Base-by-base conservation (phyloP, 352 stramenopile species). In the Globisporangium uncinulatum region DNA sequence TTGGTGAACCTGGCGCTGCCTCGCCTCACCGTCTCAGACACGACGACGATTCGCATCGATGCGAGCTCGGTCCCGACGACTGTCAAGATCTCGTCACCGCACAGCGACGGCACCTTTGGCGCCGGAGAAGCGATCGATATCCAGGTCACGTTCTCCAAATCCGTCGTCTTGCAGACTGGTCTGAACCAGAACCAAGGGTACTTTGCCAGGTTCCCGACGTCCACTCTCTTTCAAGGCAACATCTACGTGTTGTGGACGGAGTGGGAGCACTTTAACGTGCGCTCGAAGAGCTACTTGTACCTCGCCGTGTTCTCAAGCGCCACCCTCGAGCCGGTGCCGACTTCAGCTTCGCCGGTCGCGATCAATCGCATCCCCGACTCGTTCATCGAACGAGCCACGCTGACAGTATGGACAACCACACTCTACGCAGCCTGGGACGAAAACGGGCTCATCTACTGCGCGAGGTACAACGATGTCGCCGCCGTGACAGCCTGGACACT, bases 371-470 rank as follows among this genome's bases (percentile, higher is more conserved):
- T 83, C 1, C 69, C 71, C 0, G 65, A 72, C 43, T 76, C 69
- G 5, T 83, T 86, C 15, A 79, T 89, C 41, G 73, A 82, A 17
- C 77, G 72, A 47, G 76, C 67, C 1, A 56, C 57, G 0, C 65
- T 83, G 54, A 48, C 59, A 6, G 56, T 80, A 4, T 89, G 76
- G 75, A 72, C 74, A 6, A n/a, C 57, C 11, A 43, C 63, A 1
- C 42, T 92, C 4, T 90, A 83, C 46, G 76, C 71, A n/a, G 76
- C 76, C 24, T 92, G 82, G 82, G 76, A 87, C 42, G 82, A 92
- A 66, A 63, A 61, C n/a, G 78, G 77, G 0, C 51, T 83, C 31
- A 57, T 92, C 8, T 76, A 79, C 31, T 85, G 78, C 15, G 77
- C 82, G 4, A 45, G 61, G 8, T 89, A 77, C 59, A 72, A 83